Evolutionary conservation across 805 yeast species (phyloP), one percentile per base, ranked within the genome.

Genomic region (Candida saitoana): DNA sequence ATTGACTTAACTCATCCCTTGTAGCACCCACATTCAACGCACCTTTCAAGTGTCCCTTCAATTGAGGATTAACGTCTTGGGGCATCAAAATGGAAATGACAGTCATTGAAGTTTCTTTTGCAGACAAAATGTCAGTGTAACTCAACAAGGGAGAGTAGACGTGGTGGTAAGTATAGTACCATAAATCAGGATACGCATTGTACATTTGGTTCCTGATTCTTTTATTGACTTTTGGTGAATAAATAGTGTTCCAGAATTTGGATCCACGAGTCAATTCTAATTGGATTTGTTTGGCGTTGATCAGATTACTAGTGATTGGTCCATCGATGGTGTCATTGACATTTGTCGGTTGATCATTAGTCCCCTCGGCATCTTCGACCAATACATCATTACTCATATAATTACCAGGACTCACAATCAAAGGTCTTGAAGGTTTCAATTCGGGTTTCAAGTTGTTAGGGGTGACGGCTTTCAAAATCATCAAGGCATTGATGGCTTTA

Each of bases 31-130:
- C 76, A 54, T 87, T 88, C 38, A 81, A 47, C 0, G 96, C 96
- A 0, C 97, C 97, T 58, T 75, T 78, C 46, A 90, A 70, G 57
- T 90, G 97, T 0, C 97, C 97, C 62, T 87, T 86, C 49, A 90
- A 70, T 54, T 90, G 96, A 0, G 96, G 96, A 50, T 86, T 87
- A 8, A 90, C 96, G 60, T 90, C 95, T 57, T 87, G 96, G 1
- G 97, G 96, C 8, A 90, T 80, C 49, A 90, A 71, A 46, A 91
- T 74, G 0, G 95, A 82, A 14, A 90, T 76, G 2, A 90, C 79
- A 24, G 87, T 82, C 44, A 87, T 57, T 24, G 91, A 80, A 1
- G 96, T 84, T 48, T 88, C 95, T 48, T 69, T 71, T 1, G 84
- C 80, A 3, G 71, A 55, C 20, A 90, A 62, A 1, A 87, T 71